Conservation (phyloP, 805 yeast genomes). For the Metschnikowia cerradonensis region DNA sequence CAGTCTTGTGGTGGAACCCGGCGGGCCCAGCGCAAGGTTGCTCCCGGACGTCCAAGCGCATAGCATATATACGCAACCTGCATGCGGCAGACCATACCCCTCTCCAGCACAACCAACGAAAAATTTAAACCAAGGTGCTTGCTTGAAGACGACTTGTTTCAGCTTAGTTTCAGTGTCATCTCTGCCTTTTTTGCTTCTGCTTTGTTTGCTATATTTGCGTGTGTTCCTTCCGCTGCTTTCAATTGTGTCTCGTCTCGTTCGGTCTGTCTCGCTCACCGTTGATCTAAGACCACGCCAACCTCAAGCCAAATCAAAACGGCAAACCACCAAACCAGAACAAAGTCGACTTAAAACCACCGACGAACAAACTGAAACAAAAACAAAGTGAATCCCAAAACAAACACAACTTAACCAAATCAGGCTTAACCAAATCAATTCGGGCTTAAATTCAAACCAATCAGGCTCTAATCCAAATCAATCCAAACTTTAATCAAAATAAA, state of each 20-base stretch:
- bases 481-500: neutral
- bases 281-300: neutral
- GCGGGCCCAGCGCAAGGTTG: neutral
- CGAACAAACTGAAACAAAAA: too few species aligned
- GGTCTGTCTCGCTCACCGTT: neutral
- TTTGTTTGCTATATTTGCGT: neutral
- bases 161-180: neutral
- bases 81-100: conserved; percentile 11
- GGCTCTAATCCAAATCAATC: too few species aligned
- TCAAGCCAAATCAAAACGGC: neutral
- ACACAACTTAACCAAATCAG: too few species aligned
- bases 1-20: neutral
- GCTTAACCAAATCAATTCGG: too few species aligned
- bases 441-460: neutral
- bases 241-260: too few species aligned
- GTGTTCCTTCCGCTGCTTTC: too few species aligned
- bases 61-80: conserved; percentile 8
- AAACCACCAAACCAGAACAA: too few species aligned
- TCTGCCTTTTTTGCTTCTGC: neutral
- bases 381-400: too few species aligned
- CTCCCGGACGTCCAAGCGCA: conserved; percentile 7
- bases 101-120: conserved; percentile 13
- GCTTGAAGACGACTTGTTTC: neutral
- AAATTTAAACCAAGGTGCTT: conserved; percentile 5
- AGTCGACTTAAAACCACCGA: too few species aligned